phyloP scores from a whole-genome alignment of 169 alveolate genomes.

The Plasmodium blacklocki region DNA sequence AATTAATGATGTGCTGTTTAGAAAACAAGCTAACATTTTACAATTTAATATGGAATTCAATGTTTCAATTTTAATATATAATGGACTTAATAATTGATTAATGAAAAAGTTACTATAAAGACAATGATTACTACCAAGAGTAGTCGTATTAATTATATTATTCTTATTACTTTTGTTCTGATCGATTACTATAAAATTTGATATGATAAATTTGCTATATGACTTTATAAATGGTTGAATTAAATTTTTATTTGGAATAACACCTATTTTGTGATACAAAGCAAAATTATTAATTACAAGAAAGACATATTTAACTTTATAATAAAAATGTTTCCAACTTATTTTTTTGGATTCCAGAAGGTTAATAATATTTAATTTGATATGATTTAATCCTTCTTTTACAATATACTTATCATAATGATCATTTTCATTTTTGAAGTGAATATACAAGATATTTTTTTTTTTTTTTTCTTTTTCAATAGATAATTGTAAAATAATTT shows the following conservation, averaged over 20 bases:
- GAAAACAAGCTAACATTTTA: slow-evolving; percentile 20
- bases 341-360: slow-evolving; percentile 44
- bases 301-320: slow-evolving; percentile 48
- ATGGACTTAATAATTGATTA: slow-evolving; percentile 46
- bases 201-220: slow-evolving; percentile 17
- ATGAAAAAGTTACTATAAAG: slow-evolving; percentile 23
- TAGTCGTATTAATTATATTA: no score
- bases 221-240: slow-evolving; percentile 27
- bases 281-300: slow-evolving; percentile 39
- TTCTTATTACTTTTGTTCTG: not conserved
- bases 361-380: slow-evolving; percentile 38
- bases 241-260: slow-evolving; percentile 38
- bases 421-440: not conserved
- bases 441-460: slow-evolving; percentile 19
- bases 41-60: slow-evolving; percentile 42
- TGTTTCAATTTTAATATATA: slow-evolving; percentile 60
- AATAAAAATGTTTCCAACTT: slow-evolving; percentile 48
- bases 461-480: slow-evolving; percentile 32
- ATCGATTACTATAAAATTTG: slow-evolving; percentile 8
- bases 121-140: no score
- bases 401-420: slow-evolving; percentile 4
- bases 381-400: slow-evolving; percentile 42
- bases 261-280: slow-evolving; percentile 59
- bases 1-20: slow-evolving; percentile 52
- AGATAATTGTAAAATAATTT: slow-evolving; percentile 39